Evolutionary conservation across 352 stramenopile species (phyloP), one percentile per base, ranked within the genome.

Genomic region (Globisporangium spiculum): DNA sequence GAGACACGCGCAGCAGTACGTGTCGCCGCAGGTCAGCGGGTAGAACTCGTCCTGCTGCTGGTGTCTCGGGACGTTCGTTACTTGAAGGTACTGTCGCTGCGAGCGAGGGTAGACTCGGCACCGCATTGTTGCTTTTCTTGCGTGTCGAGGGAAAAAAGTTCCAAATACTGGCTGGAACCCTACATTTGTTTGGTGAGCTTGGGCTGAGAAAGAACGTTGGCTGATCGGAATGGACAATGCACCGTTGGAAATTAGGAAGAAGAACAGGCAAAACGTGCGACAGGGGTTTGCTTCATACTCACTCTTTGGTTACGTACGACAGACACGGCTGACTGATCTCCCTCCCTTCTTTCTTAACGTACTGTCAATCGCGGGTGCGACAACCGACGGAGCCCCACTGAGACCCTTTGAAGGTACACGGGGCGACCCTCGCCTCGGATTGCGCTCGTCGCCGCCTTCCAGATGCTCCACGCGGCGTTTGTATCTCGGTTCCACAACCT

Each of bases 21-120:
- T 61, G 48, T 87, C 59, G 0, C 80, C 78, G 69, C 80, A 90
- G 8, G 60, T 26, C 20, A 90, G 65, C 9, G 74, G 65, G 50
- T 78, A 81, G n/a, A 82, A 75, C 26, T 24, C 32, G 38, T 50
- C 27, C 16, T 50, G 48, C 14, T 26, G n/a, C 1, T 41, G 26
- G 14, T 60, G 27, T 34, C 53, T 55, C 14, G 7, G 8, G 16
- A 30, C 14, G 12, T 41, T 38, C 10, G 14, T 41, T 36, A 20
- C 32, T 48, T 41, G 46, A 20, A 16, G 58, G 4, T 1, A n/a
- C n/a, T 24, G 58, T 24, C 5, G 22, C n/a, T 63, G n/a, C 36
- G 58, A 30, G 20, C 38, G 63, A 5, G 16, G 20, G 10, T 53
- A 68, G 0, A 55, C 53, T 26, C 38, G 53, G 36, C 63, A 68